phyloP scores from a whole-genome alignment of 306 rosid species.

The Pyrus bretschneideri region DNA sequence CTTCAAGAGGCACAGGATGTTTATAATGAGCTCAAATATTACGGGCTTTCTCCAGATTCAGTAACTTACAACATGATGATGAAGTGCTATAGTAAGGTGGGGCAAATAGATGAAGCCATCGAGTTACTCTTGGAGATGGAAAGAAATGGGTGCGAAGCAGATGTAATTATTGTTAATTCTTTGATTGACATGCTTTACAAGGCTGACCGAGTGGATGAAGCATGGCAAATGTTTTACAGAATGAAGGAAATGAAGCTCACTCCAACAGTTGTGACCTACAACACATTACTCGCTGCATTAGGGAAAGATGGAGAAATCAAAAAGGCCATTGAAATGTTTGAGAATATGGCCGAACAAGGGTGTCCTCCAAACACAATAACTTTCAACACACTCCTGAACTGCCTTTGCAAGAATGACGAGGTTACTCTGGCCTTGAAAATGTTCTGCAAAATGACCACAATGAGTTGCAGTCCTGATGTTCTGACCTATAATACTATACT shows the following conservation, averaged over 20 bases:
- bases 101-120: slow-evolving; percentile 68
- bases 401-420: slow-evolving; percentile 86
- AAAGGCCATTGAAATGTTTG: slow-evolving; percentile 55
- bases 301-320: slow-evolving; percentile 72
- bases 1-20: slow-evolving; percentile 64
- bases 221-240: slow-evolving; percentile 80
- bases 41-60: slow-evolving; percentile 81
- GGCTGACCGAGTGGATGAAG: slow-evolving; percentile 71
- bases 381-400: slow-evolving; percentile 70
- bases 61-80: slow-evolving; percentile 88
- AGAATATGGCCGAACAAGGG: slow-evolving; percentile 60
- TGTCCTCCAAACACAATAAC: slow-evolving; percentile 79
- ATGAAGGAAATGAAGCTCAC: slow-evolving; percentile 75
- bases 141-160: slow-evolving; percentile 69
- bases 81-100: slow-evolving; percentile 86
- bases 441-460: slow-evolving; percentile 58
- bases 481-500: slow-evolving; percentile 80
- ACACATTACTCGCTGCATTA: slow-evolving; percentile 73
- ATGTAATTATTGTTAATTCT: slow-evolving; percentile 67
- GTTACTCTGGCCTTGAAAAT: slow-evolving; percentile 66
- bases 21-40: slow-evolving; percentile 54
- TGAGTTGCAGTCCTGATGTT: slow-evolving; percentile 74
- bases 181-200: slow-evolving; percentile 86
- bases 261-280: slow-evolving; percentile 90
- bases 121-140: slow-evolving; percentile 66